These are phyloP conservation scores for Leccinum variicolor DNA, from an alignment of 768 basidiomycete species.

Conservation along the genomic window DNA sequence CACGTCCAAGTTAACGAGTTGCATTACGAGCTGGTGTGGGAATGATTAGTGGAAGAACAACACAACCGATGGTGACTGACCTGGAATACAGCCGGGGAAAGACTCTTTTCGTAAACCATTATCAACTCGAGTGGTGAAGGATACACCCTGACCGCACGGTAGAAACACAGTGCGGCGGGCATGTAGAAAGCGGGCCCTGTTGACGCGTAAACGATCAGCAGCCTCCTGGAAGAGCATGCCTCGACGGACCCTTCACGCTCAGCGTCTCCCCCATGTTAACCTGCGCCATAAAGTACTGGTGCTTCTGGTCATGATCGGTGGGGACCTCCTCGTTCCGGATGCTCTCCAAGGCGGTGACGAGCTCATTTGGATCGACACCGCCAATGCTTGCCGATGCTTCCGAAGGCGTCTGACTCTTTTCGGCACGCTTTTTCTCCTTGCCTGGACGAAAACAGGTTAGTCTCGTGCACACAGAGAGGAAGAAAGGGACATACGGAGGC, in stretches of 20 bases:
- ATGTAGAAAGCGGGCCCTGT: slow-evolving; percentile 77
- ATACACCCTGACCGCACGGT: slow-evolving; percentile 90
- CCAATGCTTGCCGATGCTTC: slow-evolving; percentile 24
- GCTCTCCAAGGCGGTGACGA: slow-evolving; percentile 61
- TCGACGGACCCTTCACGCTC: slow-evolving; percentile 57
- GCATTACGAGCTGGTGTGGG: slow-evolving; percentile 58
- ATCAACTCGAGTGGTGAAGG: slow-evolving; percentile 93
- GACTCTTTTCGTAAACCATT: slow-evolving; percentile 90
- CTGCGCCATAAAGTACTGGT: slow-evolving; percentile 89
- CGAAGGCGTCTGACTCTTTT: slow-evolving; percentile 57
- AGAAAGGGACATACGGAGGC: slow-evolving; percentile 60
- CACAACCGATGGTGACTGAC: slow-evolving; percentile 32
- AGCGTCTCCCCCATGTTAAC: slow-evolving; percentile 87
- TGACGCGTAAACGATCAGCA: slow-evolving; percentile 1
- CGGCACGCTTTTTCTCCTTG: slow-evolving; percentile 88
- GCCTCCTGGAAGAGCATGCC: background rate
- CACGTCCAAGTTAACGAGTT: slow-evolving; percentile 86
- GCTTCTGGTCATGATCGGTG: slow-evolving; percentile 67
- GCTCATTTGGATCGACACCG: slow-evolving; percentile 45
- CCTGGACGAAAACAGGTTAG: slow-evolving; percentile 42
- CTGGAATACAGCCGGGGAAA: slow-evolving; percentile 79
- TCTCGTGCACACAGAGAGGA: background rate
- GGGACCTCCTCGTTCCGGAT: slow-evolving; percentile 71
- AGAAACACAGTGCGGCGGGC: slow-evolving; percentile 86
- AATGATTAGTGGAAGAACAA: slow-evolving; percentile 7